A percentile compares a stretch with the other conserved stretches of the same genome.
Evolutionary conservation across 2,329 filamentous ascomycete species (phyloP).

Genomic region (Zymoseptoria pseudotritici): DNA sequence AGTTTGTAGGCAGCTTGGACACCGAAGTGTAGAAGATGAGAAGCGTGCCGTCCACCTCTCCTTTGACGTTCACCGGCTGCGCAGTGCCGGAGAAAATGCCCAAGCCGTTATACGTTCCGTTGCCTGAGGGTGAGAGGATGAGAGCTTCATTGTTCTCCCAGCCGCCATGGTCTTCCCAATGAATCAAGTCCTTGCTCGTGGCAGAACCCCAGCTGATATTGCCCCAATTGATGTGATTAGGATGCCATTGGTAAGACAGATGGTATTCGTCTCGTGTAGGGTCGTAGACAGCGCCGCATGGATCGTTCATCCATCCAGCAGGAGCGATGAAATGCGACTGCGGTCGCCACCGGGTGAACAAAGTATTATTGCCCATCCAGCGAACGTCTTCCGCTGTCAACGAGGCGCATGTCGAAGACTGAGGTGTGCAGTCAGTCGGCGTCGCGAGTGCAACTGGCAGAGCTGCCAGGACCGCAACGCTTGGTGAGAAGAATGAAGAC

Average conservation of each 20-base stretch:
- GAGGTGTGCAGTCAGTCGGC: not conserved
- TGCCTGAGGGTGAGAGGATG: conserved; percentile 34
- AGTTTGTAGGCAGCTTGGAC: conserved; percentile 39
- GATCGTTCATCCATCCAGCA: conserved; percentile 45
- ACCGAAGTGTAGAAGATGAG: conserved; percentile 44
- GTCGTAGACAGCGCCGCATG: conserved; percentile 46
- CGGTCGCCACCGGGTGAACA: conserved; percentile 44
- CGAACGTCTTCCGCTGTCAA: conserved; percentile 28
- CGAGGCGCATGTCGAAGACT: conserved; percentile 12
- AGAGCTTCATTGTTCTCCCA: conserved; percentile 40
- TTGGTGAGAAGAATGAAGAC: not conserved
- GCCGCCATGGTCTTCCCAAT: conserved; percentile 35
- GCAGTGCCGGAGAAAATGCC: conserved; percentile 48
- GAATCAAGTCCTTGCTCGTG: conserved; percentile 43
- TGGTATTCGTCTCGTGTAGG: conserved; percentile 43
- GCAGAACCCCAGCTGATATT: conserved; percentile 48
- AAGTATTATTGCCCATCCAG: conserved; percentile 39
- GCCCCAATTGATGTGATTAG: conserved; percentile 42
- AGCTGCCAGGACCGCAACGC: not conserved
- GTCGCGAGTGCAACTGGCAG: not conserved
- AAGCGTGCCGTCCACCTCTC: conserved; percentile 40
- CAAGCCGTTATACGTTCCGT: conserved; percentile 42
- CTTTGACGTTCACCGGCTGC: conserved; percentile 42
- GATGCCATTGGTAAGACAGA: conserved; percentile 48
- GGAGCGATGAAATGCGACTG: conserved; percentile 42